A percentile compares a stretch with the other conserved stretches of the same genome.
Evolutionary conservation across 2,329 filamentous ascomycete species (phyloP).

Genomic region (Pseudocercospora vitis): DNA sequence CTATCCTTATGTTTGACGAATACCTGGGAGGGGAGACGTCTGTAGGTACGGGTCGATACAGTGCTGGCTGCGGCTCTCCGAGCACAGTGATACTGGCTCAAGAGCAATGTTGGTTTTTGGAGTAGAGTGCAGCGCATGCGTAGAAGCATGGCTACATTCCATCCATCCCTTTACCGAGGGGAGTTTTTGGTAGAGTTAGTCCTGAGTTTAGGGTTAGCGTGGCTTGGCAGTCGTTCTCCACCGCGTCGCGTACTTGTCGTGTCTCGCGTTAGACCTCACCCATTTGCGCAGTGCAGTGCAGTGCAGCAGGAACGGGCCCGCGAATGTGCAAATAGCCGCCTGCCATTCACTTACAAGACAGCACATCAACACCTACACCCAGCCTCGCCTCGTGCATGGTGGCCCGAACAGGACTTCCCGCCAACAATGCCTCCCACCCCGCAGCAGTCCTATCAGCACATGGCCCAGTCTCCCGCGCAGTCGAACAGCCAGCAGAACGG

Average conservation of each 20-base stretch:
- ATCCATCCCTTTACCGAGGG: no score
- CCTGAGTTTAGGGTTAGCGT: no score
- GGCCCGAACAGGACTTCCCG: constrained; percentile 13
- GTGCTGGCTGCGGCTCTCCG: no score
- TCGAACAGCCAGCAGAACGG: constrained; percentile 26
- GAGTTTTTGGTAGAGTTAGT: no score
- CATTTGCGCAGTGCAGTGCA: background rate
- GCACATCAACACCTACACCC: constrained; percentile 5
- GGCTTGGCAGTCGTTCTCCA: no score
- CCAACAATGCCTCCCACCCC: constrained; percentile 34
- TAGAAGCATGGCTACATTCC: background rate
- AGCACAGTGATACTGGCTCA: no score
- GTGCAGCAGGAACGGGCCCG: background rate
- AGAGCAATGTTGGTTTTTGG: no score
- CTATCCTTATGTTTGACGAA: background rate
- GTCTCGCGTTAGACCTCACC: no score
- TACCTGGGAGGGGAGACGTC: background rate
- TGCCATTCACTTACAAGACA: background rate
- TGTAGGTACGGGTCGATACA: background rate
- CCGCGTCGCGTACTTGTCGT: no score
- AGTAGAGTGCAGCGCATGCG: background rate
- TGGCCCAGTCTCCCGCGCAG: constrained; percentile 23
- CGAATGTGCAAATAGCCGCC: background rate
- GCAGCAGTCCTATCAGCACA: constrained; percentile 30
- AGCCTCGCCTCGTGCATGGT: constrained; percentile 17